These are phyloP conservation scores for Eucalyptus sp. DNA, from an alignment of 345 rosid species.

Conservation along the genomic window DNA sequence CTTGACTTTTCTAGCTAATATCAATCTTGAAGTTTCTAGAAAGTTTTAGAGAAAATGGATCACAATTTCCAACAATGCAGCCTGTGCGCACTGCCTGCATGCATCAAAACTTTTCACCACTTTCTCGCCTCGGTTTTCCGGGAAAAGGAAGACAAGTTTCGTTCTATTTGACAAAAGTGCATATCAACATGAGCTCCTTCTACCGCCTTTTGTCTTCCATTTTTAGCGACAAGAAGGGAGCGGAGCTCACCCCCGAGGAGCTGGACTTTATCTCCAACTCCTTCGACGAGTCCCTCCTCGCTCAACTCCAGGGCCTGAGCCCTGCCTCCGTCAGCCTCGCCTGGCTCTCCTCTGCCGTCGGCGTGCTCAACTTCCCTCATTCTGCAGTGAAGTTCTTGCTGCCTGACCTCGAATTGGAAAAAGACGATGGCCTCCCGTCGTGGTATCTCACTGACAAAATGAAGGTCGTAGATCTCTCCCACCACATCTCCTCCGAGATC, in stretches of 20 bases:
- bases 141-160: background rate
- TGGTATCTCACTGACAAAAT: background rate
- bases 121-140: background rate
- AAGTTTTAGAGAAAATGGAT: too few species aligned
- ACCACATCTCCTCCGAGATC: background rate
- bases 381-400: background rate
- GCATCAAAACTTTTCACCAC: background rate
- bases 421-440: background rate
- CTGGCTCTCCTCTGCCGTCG: background rate
- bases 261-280: background rate
- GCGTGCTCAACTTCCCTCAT: background rate
- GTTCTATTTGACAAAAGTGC: background rate
- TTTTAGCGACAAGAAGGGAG: background rate
- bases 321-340: background rate
- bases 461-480: background rate
- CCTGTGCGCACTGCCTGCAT: background rate
- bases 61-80: background rate
- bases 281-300: background rate
- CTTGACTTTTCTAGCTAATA: too few species aligned
- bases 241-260: background rate
- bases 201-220: background rate
- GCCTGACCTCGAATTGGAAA: background rate
- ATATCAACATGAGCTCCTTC: background rate
- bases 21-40: too few species aligned
- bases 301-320: background rate